Conservation (phyloP, 768 basidiomycete genomes). For the Amanita polypyramis region DNA sequence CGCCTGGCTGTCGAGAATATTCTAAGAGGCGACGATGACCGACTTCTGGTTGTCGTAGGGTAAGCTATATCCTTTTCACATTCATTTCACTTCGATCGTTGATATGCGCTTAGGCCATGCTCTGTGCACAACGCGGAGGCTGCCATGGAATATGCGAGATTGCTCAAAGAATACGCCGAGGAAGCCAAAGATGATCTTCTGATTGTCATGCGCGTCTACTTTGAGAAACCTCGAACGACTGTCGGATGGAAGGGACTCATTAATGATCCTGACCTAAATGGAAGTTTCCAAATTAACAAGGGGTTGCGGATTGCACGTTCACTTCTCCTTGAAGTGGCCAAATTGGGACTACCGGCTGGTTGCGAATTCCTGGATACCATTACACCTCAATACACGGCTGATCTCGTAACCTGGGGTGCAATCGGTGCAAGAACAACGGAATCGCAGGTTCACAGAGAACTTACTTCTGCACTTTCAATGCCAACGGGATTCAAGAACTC, state of each 20-base stretch:
- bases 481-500: conserved; percentile 98
- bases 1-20: conserved; percentile 71
- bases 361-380: conserved; percentile 87
- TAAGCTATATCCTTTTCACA: conserved; percentile 23
- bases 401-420: conserved; percentile 86
- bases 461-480: conserved; percentile 84
- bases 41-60: conserved; percentile 88
- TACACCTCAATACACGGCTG: conserved; percentile 80
- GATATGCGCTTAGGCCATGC: conserved; percentile 53
- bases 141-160: conserved; percentile 78
- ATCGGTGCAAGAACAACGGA: conserved; percentile 93
- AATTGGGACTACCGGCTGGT: conserved; percentile 87
- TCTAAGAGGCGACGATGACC: conserved; percentile 81
- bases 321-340: conserved; percentile 80
- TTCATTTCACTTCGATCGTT: neutral
- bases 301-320: conserved; percentile 84
- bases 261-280: conserved; percentile 93
- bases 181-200: conserved; percentile 73
- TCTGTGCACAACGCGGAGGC: conserved; percentile 87
- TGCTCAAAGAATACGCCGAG: conserved; percentile 74
- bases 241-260: conserved; percentile 99
- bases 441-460: conserved; percentile 86
- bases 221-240: conserved; percentile 93
- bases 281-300: conserved; percentile 91
- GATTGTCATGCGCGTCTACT: conserved; percentile 98